Percentiles rank a stretch among this genome's conserved stretches.
Conservation (phyloP, 1,284 basidiomycete genomes). For the Cerrena zonata region DNA sequence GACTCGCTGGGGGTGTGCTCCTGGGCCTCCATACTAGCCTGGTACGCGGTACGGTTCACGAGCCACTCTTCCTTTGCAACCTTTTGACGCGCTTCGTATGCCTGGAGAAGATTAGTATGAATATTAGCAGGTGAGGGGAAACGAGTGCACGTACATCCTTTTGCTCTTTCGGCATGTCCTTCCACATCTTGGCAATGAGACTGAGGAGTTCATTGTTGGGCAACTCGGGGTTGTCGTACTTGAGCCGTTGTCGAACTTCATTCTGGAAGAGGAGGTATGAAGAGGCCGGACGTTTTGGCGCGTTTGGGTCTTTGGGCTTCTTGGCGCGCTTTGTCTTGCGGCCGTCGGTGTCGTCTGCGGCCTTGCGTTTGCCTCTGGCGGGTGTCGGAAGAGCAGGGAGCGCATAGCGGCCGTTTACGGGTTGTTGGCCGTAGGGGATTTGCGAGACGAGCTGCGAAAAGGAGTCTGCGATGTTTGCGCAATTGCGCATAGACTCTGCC, state of each 20-base stretch:
- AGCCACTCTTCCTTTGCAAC: constrained; percentile 33
- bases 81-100: constrained; percentile 32
- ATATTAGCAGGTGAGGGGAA: background rate
- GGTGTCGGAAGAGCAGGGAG: constrained; percentile 22
- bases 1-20: background rate
- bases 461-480: constrained; percentile 50
- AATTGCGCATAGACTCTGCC: constrained; percentile 54
- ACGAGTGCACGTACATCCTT: constrained; percentile 60
- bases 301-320: constrained; percentile 82
- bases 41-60: constrained; percentile 28
- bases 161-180: constrained; percentile 56
- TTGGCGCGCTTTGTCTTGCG: constrained; percentile 42
- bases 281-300: constrained; percentile 89
- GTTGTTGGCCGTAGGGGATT: constrained; percentile 16
- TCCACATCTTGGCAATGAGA: constrained; percentile 75
- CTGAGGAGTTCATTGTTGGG: constrained; percentile 69
- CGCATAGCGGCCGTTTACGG: constrained; percentile 22
- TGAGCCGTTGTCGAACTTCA: constrained; percentile 72
- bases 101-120: constrained; percentile 19
- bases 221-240: constrained; percentile 59
- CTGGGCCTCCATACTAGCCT: constrained; percentile 15
- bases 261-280: constrained; percentile 97
- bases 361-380: constrained; percentile 47
- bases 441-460: constrained; percentile 32
- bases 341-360: constrained; percentile 36